These are phyloP conservation scores for Bruguiera sexangula DNA, from an alignment of 345 rosid species.

Conservation along the genomic window DNA sequence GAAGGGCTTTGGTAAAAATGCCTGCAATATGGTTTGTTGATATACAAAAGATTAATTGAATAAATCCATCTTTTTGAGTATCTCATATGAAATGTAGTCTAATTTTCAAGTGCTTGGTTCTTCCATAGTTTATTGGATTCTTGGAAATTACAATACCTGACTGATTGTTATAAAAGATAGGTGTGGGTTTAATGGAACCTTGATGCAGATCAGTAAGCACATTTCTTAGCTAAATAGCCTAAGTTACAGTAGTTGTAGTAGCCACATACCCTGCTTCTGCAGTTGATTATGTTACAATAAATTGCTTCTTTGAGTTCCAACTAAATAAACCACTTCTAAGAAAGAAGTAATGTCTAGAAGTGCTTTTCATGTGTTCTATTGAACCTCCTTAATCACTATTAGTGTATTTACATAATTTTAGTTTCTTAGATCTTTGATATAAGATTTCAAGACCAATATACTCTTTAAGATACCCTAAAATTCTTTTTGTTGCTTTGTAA, in stretches of 20 bases:
- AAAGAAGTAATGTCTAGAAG: neutral
- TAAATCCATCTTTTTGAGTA: neutral
- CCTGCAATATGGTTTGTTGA: no score
- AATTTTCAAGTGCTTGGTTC: neutral
- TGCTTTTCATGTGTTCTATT: neutral
- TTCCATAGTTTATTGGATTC: neutral
- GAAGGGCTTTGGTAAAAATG: no score
- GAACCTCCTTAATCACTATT: neutral
- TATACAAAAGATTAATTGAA: neutral
- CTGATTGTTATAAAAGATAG: neutral
- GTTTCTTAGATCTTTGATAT: neutral
- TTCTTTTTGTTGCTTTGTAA: neutral
- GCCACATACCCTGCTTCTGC: neutral
- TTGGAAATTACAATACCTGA: neutral
- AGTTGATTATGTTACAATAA: neutral
- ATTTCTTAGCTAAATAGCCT: neutral
- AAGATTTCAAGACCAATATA: neutral
- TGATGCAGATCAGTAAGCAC: neutral
- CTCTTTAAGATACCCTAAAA: neutral
- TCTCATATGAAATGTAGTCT: neutral
- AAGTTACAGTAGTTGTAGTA: neutral
- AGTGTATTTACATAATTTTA: neutral
- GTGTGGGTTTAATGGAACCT: no score
- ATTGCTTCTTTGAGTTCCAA: conserved; percentile 3
- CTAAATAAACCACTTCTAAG: neutral